These are phyloP conservation scores for Polyporus arcularius DNA, from an alignment of 768 basidiomycete genomes.

Conservation along the genomic window DNA sequence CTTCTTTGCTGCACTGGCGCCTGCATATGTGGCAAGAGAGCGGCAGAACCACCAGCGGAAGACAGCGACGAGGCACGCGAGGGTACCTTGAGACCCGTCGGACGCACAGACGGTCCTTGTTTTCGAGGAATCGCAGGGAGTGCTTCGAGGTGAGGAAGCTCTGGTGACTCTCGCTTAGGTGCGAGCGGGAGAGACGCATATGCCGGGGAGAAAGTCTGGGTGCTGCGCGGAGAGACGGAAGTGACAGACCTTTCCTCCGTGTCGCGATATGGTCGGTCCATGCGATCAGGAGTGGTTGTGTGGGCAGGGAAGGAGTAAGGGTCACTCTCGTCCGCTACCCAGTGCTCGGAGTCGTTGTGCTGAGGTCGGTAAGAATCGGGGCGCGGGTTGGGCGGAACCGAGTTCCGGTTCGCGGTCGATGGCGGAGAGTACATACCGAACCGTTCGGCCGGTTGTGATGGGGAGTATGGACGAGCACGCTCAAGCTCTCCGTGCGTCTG, in stretches of 20 bases:
- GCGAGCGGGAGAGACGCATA: background rate
- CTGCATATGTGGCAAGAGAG: background rate
- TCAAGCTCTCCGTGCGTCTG: constrained; percentile 48
- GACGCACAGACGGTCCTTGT: constrained; percentile 2
- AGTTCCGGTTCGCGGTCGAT: constrained; percentile 36
- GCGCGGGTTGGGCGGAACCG: constrained; percentile 36
- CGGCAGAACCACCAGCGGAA: constrained; percentile 4
- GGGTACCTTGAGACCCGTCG: background rate
- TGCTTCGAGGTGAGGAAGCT: constrained; percentile 10
- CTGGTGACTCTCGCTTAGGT: constrained; percentile 18
- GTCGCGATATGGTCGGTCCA: background rate
- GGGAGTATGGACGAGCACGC: constrained; percentile 15
- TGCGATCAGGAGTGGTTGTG: constrained; percentile 5
- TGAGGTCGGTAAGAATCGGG: constrained; percentile 45
- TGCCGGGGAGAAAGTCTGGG: constrained; percentile 7
- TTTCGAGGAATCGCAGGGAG: constrained; percentile 10
- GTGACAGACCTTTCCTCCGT: constrained; percentile 15
- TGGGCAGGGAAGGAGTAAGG: constrained; percentile 3
- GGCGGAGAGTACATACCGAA: constrained; percentile 46
- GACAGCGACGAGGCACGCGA: constrained; percentile 16
- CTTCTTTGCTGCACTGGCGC: background rate
- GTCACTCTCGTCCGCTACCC: constrained; percentile 11
- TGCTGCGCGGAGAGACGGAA: constrained; percentile 4
- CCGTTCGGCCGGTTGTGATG: constrained; percentile 43
- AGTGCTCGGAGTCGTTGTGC: constrained; percentile 17